Evolutionary conservation across 2,329 filamentous ascomycete genomes (phyloP), one percentile per base, ranked within the genome.

Genomic region (Sarocladium brachiariae): DNA sequence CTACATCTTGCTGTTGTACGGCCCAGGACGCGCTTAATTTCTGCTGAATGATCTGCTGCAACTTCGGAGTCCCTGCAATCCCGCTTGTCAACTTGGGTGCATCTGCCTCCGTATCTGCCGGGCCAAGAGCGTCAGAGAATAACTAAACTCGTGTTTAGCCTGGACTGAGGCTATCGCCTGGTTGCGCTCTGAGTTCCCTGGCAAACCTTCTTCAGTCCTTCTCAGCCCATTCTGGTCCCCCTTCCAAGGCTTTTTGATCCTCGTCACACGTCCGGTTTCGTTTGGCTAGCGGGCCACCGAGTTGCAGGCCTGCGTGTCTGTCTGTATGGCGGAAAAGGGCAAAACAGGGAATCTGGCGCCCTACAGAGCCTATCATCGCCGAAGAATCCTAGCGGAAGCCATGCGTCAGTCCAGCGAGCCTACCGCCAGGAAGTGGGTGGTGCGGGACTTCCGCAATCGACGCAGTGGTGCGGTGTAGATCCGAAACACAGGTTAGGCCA

Each of bases 381-480:
- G 21, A 25, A 14, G 5, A 43, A 27, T 25, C n/a, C 39, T n/a
- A 43, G 39, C 6, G 35, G 8, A 13, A 35, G 11, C 33, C 33
- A 9, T 35, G 35, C 21, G 35, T 9, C 21, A 16, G n/a, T 45
- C 21, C 21, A n/a, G 11, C 21, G n/a, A 25, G 13, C 13, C 18
- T 45, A 6, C 4, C 21, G 27, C 27, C 27, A 45, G 21, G 13
- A 19, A 19, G 21, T 19, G 9, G 21, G 23, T 47, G 43, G 24
- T 47, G 27, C 27, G 43, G 24, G 25, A 33, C 24, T 21, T 30
- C 25, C 16, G 13, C 14, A 47, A 13, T 7, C 43, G 43, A 47
- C 33, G 43, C 43, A 47, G 43, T 47, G 43, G 43, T 47, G 43
- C 43, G 43, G 43, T 47, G 43, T 47, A 47, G 43, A 47, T 47